Percentiles rank a stretch among this genome's conserved stretches.
phyloP scores from a whole-genome alignment of 257 asterid species.

The Voacanga thouarsii region DNA sequence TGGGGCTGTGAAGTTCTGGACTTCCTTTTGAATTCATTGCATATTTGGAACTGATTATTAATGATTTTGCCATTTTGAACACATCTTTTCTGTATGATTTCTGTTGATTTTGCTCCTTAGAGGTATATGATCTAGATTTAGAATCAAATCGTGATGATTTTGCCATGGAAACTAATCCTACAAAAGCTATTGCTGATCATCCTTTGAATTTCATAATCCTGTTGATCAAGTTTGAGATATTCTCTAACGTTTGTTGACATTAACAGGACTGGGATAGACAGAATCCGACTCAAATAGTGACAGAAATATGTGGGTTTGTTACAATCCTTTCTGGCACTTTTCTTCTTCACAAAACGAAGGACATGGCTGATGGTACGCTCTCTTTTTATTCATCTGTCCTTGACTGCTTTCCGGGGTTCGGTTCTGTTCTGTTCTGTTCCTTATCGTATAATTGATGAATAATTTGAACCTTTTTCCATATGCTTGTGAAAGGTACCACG shows the following conservation, averaged over 20 bases:
- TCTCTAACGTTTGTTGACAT: not conserved
- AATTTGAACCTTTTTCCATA: not conserved
- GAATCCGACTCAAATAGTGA: conserved; percentile 84
- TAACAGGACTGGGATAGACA: conserved; percentile 97
- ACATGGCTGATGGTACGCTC: conserved; percentile 71
- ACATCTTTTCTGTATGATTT: no score
- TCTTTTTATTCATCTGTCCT: not conserved
- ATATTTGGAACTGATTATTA: no score
- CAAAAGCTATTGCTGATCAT: not conserved
- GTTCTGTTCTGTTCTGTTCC: not conserved
- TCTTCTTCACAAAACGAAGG: conserved; percentile 99
- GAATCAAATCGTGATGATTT: no score
- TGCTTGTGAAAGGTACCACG: conserved; percentile 36
- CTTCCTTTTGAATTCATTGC: no score
- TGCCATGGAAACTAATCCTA: not conserved
- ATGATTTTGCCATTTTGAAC: no score
- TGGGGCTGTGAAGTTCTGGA: no score
- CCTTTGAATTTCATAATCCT: not conserved
- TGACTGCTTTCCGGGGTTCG: no score
- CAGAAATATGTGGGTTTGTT: conserved; percentile 95
- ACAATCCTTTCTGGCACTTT: conserved; percentile 94
- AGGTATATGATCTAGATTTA: no score
- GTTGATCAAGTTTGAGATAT: not conserved
- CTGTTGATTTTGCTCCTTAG: no score
- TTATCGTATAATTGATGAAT: not conserved